Percentiles rank a stretch among this genome's conserved stretches.
phyloP scores from a whole-genome alignment of 2,329 filamentous ascomycete species.

The Diplodia scrobiculata region DNA sequence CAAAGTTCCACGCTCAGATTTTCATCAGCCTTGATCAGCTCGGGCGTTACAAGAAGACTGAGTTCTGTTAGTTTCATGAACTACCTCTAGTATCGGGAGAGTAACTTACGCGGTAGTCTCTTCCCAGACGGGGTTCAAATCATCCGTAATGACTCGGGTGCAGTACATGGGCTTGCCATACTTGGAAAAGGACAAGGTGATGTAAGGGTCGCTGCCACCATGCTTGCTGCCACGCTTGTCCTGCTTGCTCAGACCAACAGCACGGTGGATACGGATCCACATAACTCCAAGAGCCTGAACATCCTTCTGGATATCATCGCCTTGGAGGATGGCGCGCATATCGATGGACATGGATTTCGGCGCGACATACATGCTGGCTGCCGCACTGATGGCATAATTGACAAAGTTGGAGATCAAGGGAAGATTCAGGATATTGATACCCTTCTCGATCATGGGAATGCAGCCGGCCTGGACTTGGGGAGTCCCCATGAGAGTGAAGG shows the following conservation, averaged over 20 bases:
- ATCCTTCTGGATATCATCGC: slow-evolving; percentile 89
- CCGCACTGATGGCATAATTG: slow-evolving; percentile 88
- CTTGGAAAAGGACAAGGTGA: slow-evolving; percentile 92
- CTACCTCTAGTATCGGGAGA: no score
- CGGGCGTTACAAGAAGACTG: slow-evolving; percentile 74
- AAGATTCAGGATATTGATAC: slow-evolving; percentile 87
- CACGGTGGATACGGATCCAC: slow-evolving; percentile 88
- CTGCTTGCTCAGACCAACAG: slow-evolving; percentile 85
- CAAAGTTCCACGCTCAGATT: slow-evolving; percentile 91
- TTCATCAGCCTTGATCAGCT: slow-evolving; percentile 90
- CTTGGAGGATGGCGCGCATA: slow-evolving; percentile 84
- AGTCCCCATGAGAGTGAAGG: slow-evolving; percentile 90
- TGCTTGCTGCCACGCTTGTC: slow-evolving; percentile 78
- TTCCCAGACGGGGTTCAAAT: slow-evolving; percentile 89
- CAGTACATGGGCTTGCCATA: slow-evolving; percentile 98
- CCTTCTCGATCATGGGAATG: slow-evolving; percentile 86
- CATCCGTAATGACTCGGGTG: slow-evolving; percentile 91
- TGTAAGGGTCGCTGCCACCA: slow-evolving; percentile 92
- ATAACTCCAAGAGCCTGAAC: slow-evolving; percentile 83
- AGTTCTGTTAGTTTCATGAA: neutral
- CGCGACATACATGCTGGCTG: slow-evolving; percentile 87
- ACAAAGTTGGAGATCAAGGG: slow-evolving; percentile 95
- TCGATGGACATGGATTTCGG: slow-evolving; percentile 94
- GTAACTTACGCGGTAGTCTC: slow-evolving; percentile 67
- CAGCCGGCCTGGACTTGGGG: slow-evolving; percentile 89